Evolutionary conservation across 2,329 filamentous ascomycete genomes (phyloP), one percentile per base, ranked within the genome.

Genomic region (Xylaria sp.): DNA sequence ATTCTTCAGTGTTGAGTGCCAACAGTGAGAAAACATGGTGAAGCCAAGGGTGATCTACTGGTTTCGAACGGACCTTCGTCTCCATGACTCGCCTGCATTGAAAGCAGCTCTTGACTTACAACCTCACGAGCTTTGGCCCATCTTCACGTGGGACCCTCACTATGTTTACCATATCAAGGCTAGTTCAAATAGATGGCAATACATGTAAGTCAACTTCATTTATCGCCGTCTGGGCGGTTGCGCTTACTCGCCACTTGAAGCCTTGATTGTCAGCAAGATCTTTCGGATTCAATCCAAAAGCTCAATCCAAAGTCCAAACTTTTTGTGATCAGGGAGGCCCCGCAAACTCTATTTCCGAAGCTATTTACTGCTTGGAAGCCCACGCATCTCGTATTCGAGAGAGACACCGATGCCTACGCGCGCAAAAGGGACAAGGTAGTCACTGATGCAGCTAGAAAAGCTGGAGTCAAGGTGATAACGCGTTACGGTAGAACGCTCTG

Each of bases 61-160:
- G 90, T 92, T 92, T 71, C 85, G 91, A 57, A 93, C 91, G 5
- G 91, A 93, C 73, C 80, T 93, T 11, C 87, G 91, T 19, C 83
- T 94, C 2, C 90, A 93, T 76, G 91, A 93, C 75, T 92, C 89
- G 0, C 90, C 90, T 8, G 90, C 89, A 1, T 79, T 94, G 25
- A 83, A 88, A 73, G 89, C 89, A 2, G 91, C 91, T 0, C 77
- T 94, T 7, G 88, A 90, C 61, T 80, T 93, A 6, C 81, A 90
- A 0, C 89, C 90, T 1, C 83, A 84, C 55, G 86, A 84, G 19
- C 78, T 94, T 25, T 93, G 89, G 80, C 90, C 90, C 0, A 84
- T 93, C 47, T 94, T 91, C 82, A 92, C 88, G 1, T 94, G 90
- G 89, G 90, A 92, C 73, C 90, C 90, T 60, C 89, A 93, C 73